Evolutionary conservation across 2,329 filamentous ascomycete genomes (phyloP).

Genomic region (Aspergillus spinulosporus): DNA sequence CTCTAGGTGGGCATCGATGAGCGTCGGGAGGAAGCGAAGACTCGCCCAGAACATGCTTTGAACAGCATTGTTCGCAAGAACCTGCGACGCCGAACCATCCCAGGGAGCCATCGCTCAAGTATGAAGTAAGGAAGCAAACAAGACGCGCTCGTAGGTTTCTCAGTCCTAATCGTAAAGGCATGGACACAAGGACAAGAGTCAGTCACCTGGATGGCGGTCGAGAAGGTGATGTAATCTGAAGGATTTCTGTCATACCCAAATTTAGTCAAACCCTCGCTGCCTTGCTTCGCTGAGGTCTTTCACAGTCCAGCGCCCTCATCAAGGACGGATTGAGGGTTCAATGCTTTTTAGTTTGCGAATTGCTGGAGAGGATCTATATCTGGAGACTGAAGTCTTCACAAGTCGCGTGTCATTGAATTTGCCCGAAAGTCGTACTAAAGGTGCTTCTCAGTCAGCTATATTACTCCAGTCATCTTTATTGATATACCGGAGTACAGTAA

Average conservation of each 20-base stretch:
- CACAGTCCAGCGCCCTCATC: conserved; percentile 15
- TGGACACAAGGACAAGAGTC: conserved; percentile 22
- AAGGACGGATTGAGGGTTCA: conserved; percentile 10
- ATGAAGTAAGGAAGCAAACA: conserved; percentile 39
- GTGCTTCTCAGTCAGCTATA: too few relatives aligned
- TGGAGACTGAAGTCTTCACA: background rate
- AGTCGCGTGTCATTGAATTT: background rate
- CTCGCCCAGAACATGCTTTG: conserved; percentile 40
- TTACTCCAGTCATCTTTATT: too few relatives aligned
- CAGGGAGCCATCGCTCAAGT: conserved; percentile 9
- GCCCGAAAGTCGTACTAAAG: too few relatives aligned
- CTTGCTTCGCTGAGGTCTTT: background rate
- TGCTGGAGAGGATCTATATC: background rate
- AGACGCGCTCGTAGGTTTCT: conserved; percentile 43
- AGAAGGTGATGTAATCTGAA: conserved; percentile 45
- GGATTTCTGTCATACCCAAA: conserved; percentile 44
- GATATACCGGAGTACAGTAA: too few relatives aligned
- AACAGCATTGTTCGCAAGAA: conserved; percentile 2
- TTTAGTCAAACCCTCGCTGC: conserved; percentile 34
- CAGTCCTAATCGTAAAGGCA: conserved; percentile 29
- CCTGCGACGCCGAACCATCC: background rate
- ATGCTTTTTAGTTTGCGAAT: conserved; percentile 7
- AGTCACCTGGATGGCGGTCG: conserved; percentile 35
- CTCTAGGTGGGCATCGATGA: conserved; percentile 29
- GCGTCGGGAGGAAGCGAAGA: conserved; percentile 48